Conservation (phyloP, 495 filamentous ascomycete genomes). For the Aspergillus bridgeri region DNA sequence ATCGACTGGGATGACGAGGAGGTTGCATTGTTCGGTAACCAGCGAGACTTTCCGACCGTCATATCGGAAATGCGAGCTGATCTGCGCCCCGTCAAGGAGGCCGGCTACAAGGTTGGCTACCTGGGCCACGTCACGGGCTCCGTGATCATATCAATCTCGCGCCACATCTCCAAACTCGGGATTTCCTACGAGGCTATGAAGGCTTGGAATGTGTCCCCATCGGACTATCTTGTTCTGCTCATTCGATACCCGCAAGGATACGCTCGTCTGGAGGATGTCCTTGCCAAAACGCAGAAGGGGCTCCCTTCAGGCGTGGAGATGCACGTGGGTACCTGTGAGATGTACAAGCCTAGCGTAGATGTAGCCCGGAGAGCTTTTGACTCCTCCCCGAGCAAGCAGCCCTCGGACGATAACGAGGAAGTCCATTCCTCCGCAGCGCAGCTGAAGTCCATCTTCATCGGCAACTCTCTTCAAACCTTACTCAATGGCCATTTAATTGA, state of each 20-base stretch:
- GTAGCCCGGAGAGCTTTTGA: constrained; percentile 31
- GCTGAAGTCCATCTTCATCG: constrained; percentile 55
- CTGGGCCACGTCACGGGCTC: constrained; percentile 51
- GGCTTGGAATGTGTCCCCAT: constrained; percentile 67
- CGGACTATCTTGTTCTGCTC: constrained; percentile 74
- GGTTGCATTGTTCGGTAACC: not conserved
- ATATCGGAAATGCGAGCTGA: constrained; percentile 54
- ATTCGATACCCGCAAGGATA: constrained; percentile 65
- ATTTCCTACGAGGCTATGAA: constrained; percentile 73
- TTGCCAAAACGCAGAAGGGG: constrained; percentile 12
- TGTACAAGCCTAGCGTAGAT: constrained; percentile 44
- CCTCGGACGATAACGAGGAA: not conserved
- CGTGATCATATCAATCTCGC: constrained; percentile 60
- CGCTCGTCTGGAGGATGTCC: constrained; percentile 47
- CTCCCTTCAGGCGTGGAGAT: constrained; percentile 25
- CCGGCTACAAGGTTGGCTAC: constrained; percentile 74
- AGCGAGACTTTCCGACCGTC: not conserved
- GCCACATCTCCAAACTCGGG: constrained; percentile 62
- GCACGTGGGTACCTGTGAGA: constrained; percentile 45
- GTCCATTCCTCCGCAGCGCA: not conserved
- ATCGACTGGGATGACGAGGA: not conserved
- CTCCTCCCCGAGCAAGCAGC: constrained; percentile 43
- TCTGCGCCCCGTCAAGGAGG: constrained; percentile 54
- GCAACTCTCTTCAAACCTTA: constrained; percentile 65
- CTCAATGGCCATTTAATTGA: constrained; percentile 64